Evolutionary conservation across 31 red algal species (phyloP), one percentile per base, ranked within the genome.

Genomic region (Porphyra umbilicalis): DNA sequence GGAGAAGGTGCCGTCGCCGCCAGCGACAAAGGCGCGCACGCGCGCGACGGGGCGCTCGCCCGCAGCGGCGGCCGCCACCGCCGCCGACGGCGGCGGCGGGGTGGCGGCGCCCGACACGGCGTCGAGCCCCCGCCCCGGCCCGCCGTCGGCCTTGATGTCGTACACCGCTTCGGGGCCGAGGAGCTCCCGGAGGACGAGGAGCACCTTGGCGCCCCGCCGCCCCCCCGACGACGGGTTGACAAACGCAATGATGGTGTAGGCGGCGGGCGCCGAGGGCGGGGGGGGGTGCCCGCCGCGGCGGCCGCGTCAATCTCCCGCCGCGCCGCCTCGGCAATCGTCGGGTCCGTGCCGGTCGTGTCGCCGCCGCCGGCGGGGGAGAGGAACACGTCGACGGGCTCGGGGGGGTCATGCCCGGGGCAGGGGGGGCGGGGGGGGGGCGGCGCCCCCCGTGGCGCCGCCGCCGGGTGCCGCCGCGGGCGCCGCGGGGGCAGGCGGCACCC

Each of bases 1-100:
- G 14, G 85, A 92, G 81, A 99, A 94, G 6, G 97, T 99, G 25
- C 94, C 97, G 80, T 99, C 97, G 35, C 97, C 97, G 36, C 97
- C 97, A 15, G 92, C 94, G 9, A 93, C 89, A n/a, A 99, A 82
- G 20, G 83, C 87, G 36, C 89, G 77, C 29, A 93, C 82, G 57
- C 25, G 57, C 57, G 57, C 20, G 2, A 71, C 25, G 25, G 57
- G 25, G 25, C 25, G 57, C 57, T 5, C 57, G 32, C 79, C 42
- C 7, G 85, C 32, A 39, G 87, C 85, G 0, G 79, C 44, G 1
- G 88, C 90, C 16, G 81, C 83, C 10, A 67, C 29, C n/a, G n/a
- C n/a, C n/a, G n/a, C n/a, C n/a, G n/a, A n/a, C n/a, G n/a, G n/a
- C n/a, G n/a, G n/a, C n/a, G n/a, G n/a, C n/a, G n/a, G n/a, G n/a